These are phyloP conservation scores for Garcia nutans DNA, from an alignment of 345 rosid species.

Conservation along the genomic window DNA sequence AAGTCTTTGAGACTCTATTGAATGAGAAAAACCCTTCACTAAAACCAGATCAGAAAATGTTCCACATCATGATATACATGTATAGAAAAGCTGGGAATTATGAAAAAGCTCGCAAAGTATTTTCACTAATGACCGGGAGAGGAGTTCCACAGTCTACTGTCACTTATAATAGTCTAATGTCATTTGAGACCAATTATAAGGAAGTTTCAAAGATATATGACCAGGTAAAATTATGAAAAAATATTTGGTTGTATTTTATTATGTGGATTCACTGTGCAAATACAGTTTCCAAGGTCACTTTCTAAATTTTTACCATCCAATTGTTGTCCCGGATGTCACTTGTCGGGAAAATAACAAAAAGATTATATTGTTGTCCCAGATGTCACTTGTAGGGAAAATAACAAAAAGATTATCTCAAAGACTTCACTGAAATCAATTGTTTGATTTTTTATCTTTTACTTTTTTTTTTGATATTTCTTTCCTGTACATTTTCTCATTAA, in stretches of 20 bases:
- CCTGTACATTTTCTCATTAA: background rate
- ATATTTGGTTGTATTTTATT: background rate
- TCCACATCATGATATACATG: constrained; percentile 95
- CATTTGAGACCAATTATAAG: constrained; percentile 83
- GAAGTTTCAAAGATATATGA: constrained; percentile 96
- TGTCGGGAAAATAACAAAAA: background rate
- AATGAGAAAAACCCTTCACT: constrained; percentile 60
- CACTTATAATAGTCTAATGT: constrained; percentile 90
- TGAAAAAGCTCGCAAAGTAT: constrained; percentile 75
- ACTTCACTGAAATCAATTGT: background rate
- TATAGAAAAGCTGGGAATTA: constrained; percentile 82
- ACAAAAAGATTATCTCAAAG: background rate
- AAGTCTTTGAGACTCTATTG: constrained; percentile 74
- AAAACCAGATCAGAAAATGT: constrained; percentile 92
- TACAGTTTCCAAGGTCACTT: background rate
- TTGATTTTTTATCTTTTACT: background rate
- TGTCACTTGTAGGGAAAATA: too few relatives aligned
- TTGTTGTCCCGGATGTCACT: too few relatives aligned
- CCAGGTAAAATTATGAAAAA: constrained; percentile 48
- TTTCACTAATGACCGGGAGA: constrained; percentile 68
- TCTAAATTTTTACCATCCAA: background rate
- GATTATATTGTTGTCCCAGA: too few relatives aligned
- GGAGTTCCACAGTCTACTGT: constrained; percentile 73
- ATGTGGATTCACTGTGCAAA: background rate
- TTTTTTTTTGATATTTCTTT: constrained; percentile 12